phyloP scores from a whole-genome alignment of 73 alveolate species.

The Uronychia setigera region DNA sequence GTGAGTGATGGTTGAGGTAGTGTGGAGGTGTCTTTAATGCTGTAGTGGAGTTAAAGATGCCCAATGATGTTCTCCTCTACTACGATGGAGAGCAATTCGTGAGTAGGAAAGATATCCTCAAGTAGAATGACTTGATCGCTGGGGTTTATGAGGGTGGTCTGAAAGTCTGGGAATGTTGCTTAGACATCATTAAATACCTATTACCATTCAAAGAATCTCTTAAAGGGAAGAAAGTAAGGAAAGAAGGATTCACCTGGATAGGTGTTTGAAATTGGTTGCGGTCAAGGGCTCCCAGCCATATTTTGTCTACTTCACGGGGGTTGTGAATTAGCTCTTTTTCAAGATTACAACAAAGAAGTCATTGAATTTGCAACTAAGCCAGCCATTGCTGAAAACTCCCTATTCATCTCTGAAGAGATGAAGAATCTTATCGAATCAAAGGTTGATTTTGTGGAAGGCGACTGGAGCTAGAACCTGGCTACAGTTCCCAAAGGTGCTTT shows the following conservation, averaged over 20 bases:
- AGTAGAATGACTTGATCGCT: slow-evolving; percentile 73
- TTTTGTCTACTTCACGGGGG: slow-evolving; percentile 53
- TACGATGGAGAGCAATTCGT: background rate
- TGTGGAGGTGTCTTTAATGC: too few relatives aligned
- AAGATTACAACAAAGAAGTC: slow-evolving; percentile 85
- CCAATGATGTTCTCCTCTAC: background rate
- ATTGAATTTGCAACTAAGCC: slow-evolving; percentile 60
- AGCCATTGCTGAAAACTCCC: background rate
- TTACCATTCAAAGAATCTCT: slow-evolving; percentile 29
- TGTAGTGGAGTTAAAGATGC: background rate
- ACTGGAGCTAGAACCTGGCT: slow-evolving; percentile 73
- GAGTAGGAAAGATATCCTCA: background rate
- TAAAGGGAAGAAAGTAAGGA: background rate
- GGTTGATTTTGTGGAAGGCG: slow-evolving; percentile 54
- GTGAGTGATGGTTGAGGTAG: too few relatives aligned
- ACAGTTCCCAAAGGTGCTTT: slow-evolving; percentile 39
- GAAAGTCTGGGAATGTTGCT: slow-evolving; percentile 85
- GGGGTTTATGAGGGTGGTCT: slow-evolving; percentile 94
- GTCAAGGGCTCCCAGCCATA: slow-evolving; percentile 88
- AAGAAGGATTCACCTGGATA: slow-evolving; percentile 9
- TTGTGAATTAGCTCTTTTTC: slow-evolving; percentile 43
- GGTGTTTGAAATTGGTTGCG: slow-evolving; percentile 86
- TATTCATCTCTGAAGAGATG: background rate
- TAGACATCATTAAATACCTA: slow-evolving; percentile 69
- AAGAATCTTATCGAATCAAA: slow-evolving; percentile 36